Conservation (phyloP, 148 eudicot genomes). For the Tetragonia tetragonoides region DNA sequence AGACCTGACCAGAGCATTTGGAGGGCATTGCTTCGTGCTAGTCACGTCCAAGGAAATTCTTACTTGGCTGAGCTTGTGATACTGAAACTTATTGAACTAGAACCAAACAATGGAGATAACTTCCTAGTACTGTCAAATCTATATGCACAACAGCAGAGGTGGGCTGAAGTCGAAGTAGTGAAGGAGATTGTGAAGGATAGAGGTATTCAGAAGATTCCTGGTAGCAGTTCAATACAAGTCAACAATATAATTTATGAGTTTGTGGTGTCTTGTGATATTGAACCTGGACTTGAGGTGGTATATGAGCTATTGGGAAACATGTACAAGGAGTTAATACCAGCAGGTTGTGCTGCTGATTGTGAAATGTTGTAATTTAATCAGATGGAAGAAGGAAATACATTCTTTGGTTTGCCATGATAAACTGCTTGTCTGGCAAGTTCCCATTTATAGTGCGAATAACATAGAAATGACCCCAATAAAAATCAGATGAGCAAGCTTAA, state of each 20-base stretch:
- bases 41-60: slow-evolving; percentile 17
- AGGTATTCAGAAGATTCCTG: slow-evolving; percentile 32
- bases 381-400: background rate
- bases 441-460: background rate
- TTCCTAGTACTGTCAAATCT: slow-evolving; percentile 30
- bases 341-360: slow-evolving; percentile 9
- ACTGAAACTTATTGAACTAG: slow-evolving; percentile 35
- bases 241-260: slow-evolving; percentile 27
- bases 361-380: slow-evolving; percentile 18
- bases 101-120: slow-evolving; percentile 37
- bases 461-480: background rate
- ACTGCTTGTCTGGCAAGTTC: slow-evolving; percentile 4
- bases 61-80: slow-evolving; percentile 28
- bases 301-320: slow-evolving; percentile 23
- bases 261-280: slow-evolving; percentile 29
- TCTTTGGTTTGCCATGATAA: background rate
- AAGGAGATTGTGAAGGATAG: slow-evolving; percentile 26
- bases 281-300: slow-evolving; percentile 25
- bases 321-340: slow-evolving; percentile 14
- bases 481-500: background rate
- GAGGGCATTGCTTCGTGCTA: slow-evolving; percentile 42
- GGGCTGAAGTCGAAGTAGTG: slow-evolving; percentile 33
- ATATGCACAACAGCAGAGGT: slow-evolving; percentile 28
- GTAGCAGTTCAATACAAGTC: slow-evolving; percentile 37
- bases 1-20: slow-evolving; percentile 31